Evolutionary conservation across 345 rosid genomes (phyloP).

Genomic region (Laguncularia racemosa): DNA sequence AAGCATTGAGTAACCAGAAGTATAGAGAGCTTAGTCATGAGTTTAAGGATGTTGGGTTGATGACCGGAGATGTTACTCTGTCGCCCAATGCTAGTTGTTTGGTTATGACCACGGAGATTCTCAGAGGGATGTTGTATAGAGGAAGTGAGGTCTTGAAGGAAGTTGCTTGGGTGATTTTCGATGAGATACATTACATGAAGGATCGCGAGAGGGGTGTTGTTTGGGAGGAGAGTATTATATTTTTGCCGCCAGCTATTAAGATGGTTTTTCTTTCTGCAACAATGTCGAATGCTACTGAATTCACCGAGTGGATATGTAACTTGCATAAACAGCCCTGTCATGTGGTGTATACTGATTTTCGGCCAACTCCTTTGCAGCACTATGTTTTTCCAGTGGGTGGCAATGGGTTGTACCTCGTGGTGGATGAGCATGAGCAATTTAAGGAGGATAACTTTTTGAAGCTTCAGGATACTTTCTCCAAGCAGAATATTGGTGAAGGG

Average conservation of each 20-base stretch:
- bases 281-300: slow-evolving; percentile 98
- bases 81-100: slow-evolving; percentile 93
- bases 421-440: slow-evolving; percentile 91
- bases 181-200: slow-evolving; percentile 97
- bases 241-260: slow-evolving; percentile 91
- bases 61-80: slow-evolving; percentile 98
- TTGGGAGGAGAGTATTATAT: slow-evolving; percentile 97
- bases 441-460: slow-evolving; percentile 88
- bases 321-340: slow-evolving; percentile 96
- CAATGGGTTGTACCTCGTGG: slow-evolving; percentile 84
- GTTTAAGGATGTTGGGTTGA: slow-evolving; percentile 90
- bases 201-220: slow-evolving; percentile 98
- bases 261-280: slow-evolving; percentile 99
- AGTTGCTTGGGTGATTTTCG: slow-evolving; percentile 98
- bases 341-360: slow-evolving; percentile 92
- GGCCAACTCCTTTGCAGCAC: slow-evolving; percentile 99
- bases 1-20: slow-evolving; percentile 98
- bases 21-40: slow-evolving; percentile 90
- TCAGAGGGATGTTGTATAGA: slow-evolving; percentile 92
- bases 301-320: slow-evolving; percentile 95
- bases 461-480: slow-evolving; percentile 76
- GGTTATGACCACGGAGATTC: slow-evolving; percentile 97
- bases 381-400: slow-evolving; percentile 95
- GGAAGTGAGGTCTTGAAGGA: slow-evolving; percentile 96
- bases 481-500: slow-evolving; percentile 51